These are phyloP conservation scores for Cyclotella sp. DNA, from an alignment of 108 stramenopile species.

Conservation along the genomic window DNA sequence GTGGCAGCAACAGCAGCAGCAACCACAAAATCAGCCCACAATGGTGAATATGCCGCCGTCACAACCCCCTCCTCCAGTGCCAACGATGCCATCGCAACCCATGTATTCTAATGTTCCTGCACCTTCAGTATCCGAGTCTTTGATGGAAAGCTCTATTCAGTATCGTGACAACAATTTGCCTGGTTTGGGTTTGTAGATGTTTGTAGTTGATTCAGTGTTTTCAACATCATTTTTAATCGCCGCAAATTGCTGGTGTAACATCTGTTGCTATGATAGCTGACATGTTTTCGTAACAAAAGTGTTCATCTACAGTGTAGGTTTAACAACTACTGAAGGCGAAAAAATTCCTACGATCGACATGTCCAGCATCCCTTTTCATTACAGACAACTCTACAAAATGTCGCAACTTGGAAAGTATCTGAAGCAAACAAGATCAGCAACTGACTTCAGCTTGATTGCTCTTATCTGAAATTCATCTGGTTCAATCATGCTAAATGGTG, in stretches of 20 bases:
- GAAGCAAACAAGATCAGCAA: conserved; percentile 28
- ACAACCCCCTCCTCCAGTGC: conserved; percentile 21
- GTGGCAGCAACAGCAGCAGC: conserved; percentile 12
- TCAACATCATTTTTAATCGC: neutral
- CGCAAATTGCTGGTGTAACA: neutral
- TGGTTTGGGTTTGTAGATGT: conserved; percentile 45
- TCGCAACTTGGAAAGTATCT: conserved; percentile 26
- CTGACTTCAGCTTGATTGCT: conserved; percentile 8
- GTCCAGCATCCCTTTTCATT: too few relatives aligned
- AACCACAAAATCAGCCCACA: conserved; percentile 5
- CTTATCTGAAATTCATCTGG: neutral
- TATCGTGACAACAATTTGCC: conserved; percentile 42
- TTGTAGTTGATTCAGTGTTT: neutral
- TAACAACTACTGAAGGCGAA: neutral
- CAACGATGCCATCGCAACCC: conserved; percentile 33
- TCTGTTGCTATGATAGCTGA: too few relatives aligned
- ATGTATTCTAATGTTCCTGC: conserved; percentile 46
- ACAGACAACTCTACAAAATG: neutral
- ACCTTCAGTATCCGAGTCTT: conserved; percentile 9
- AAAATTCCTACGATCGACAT: too few relatives aligned
- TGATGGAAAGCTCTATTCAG: conserved; percentile 52
- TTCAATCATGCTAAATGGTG: neutral
- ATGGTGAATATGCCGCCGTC: conserved; percentile 35
- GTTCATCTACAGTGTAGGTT: neutral
- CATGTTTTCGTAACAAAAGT: too few relatives aligned